Conservation (phyloP, 73 alveolate genomes). For the Effrenium voratum region DNA sequence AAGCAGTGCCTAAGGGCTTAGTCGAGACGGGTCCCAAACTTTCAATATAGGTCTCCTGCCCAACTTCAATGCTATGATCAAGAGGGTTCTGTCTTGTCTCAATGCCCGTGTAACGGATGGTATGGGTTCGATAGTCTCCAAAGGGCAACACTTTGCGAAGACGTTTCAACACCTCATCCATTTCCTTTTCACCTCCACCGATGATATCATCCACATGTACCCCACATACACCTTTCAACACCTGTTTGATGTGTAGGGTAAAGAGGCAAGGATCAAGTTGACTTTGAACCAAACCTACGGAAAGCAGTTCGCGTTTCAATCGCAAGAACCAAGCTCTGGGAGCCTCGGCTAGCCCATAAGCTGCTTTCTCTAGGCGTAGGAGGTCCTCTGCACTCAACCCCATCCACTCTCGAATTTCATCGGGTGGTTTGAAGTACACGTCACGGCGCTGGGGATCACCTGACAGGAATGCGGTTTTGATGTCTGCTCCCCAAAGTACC, state of each 20-base stretch:
- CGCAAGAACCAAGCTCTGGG: neutral
- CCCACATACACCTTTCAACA: neutral
- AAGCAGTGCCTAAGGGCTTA: neutral
- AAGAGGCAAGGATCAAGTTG: neutral
- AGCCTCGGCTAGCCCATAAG: neutral
- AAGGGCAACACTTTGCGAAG: neutral
- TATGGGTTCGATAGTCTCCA: neutral
- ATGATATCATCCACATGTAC: neutral
- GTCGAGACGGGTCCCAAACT: neutral
- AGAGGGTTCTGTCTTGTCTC: neutral
- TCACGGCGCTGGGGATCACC: neutral
- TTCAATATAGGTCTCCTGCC: constrained; percentile 35
- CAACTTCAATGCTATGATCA: neutral
- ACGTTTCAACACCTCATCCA: neutral
- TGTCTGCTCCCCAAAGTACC: constrained; percentile 8
- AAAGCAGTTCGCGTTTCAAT: neutral
- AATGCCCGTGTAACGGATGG: neutral
- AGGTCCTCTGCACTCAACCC: neutral
- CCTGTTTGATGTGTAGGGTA: neutral
- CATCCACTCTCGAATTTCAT: neutral
- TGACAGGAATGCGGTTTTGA: constrained; percentile 31
- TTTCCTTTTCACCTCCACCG: neutral
- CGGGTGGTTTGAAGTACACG: neutral
- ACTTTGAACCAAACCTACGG: neutral
- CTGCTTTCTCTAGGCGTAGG: neutral